Percentiles rank a stretch among this genome's conserved stretches.
These are phyloP conservation scores for Pleurotus djamor DNA, from an alignment of 768 basidiomycete species.

Conservation along the genomic window DNA sequence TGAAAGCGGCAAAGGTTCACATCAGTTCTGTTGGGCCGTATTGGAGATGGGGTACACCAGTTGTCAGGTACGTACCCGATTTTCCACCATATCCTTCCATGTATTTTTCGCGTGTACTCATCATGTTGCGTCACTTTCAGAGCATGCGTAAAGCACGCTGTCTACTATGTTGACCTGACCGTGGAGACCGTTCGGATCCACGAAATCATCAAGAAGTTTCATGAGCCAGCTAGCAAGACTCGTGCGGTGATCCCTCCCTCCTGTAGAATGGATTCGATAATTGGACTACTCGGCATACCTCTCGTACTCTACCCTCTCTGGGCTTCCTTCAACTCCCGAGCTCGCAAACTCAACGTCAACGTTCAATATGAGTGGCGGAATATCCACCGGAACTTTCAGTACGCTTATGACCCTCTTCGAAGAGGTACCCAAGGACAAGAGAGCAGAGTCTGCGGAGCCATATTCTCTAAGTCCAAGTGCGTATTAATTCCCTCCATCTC, in stretches of 20 bases:
- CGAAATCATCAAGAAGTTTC: conserved; percentile 59
- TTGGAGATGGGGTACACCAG: conserved; percentile 67
- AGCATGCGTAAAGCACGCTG: conserved; percentile 70
- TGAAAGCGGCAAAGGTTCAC: conserved; percentile 61
- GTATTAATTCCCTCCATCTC: conserved; percentile 18
- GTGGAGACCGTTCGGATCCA: conserved; percentile 70
- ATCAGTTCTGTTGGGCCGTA: conserved; percentile 81
- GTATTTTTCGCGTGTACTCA: background rate
- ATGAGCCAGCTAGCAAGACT: conserved; percentile 68
- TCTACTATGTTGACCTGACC: conserved; percentile 85
- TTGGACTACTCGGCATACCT: conserved; percentile 70
- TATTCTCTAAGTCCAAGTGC: conserved; percentile 38
- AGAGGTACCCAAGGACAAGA: conserved; percentile 31
- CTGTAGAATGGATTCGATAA: conserved; percentile 73
- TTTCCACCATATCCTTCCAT: background rate
- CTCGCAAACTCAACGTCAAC: conserved; percentile 60
- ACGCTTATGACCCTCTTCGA: conserved; percentile 35
- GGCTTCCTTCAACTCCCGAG: conserved; percentile 18
- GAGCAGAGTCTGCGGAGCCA: conserved; percentile 22
- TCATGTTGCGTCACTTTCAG: conserved; percentile 33
- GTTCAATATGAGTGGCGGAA: conserved; percentile 39
- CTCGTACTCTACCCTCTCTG: conserved; percentile 67
- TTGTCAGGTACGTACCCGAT: conserved; percentile 51
- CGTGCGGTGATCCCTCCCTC: conserved; percentile 77
- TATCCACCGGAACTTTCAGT: conserved; percentile 68